Evolutionary conservation across 805 yeast species (phyloP).

Genomic region (Ogataea saltuana): DNA sequence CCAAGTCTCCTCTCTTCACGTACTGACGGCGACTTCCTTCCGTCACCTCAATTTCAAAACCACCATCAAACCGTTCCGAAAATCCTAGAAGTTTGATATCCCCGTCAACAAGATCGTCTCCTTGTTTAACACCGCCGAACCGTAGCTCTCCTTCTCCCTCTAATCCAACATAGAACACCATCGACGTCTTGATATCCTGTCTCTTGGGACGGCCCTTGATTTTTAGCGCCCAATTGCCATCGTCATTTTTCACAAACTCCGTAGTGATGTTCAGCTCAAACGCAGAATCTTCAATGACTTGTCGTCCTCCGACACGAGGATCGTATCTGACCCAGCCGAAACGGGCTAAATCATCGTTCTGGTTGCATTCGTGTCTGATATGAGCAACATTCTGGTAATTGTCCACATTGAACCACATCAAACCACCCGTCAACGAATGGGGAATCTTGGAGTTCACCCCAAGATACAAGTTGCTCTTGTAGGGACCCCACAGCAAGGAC

Average conservation of each 20-base stretch:
- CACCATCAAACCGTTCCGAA: conserved; percentile 63
- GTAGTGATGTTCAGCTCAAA: conserved; percentile 63
- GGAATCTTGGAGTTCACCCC: conserved; percentile 87
- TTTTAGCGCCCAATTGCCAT: conserved; percentile 78
- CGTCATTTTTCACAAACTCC: conserved; percentile 75
- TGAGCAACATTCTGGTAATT: conserved; percentile 50
- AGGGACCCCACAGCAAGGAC: conserved; percentile 88
- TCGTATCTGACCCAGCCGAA: conserved; percentile 91
- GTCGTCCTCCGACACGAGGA: conserved; percentile 84
- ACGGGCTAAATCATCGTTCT: conserved; percentile 63
- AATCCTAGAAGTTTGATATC: conserved; percentile 48
- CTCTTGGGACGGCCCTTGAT: conserved; percentile 64
- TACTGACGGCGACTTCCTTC: conserved; percentile 51
- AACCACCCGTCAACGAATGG: conserved; percentile 69
- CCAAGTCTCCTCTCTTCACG: conserved; percentile 35
- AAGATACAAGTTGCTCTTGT: conserved; percentile 80
- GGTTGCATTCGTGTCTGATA: conserved; percentile 76
- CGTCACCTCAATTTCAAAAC: conserved; percentile 59
- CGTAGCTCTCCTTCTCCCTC: conserved; percentile 58
- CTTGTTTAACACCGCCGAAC: conserved; percentile 40
- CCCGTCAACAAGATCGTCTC: conserved; percentile 36
- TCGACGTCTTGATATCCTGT: conserved; percentile 53
- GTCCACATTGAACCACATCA: conserved; percentile 84
- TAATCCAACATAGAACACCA: conserved; percentile 77
- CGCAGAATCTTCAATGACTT: conserved; percentile 67